A percentile compares a stretch with the other conserved stretches of the same genome.
Conservation (phyloP, 768 basidiomycete genomes). For the Hygrocybe punicea region DNA sequence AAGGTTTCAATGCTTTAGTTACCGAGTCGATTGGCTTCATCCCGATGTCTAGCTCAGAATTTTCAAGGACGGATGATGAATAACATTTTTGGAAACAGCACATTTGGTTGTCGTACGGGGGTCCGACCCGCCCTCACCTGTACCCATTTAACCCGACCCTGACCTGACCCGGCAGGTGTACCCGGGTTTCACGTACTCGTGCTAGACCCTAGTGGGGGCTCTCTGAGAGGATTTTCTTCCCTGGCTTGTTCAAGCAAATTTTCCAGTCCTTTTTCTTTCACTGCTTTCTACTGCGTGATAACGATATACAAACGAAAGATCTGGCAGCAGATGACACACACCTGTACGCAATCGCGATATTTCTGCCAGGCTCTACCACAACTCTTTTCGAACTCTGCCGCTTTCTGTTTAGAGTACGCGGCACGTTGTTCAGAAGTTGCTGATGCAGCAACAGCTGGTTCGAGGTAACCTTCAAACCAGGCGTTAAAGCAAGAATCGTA, state of each 20-base stretch:
- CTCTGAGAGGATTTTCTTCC: conserved; percentile 73
- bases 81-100: no score
- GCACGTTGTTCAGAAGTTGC: conserved; percentile 45
- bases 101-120: no score
- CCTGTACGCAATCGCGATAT: conserved; percentile 83
- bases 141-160: no score
- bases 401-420: conserved; percentile 70
- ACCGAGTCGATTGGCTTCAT: no score
- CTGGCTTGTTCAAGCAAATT: conserved; percentile 75
- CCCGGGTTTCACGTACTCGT: no score
- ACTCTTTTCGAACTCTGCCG: conserved; percentile 80
- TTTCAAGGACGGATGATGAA: no score
- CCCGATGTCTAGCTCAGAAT: no score
- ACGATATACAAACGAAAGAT: not conserved
- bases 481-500: conserved; percentile 97
- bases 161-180: no score
- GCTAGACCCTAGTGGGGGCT: no score
- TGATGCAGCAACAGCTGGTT: conserved; percentile 59
- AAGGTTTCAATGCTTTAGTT: no score
- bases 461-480: conserved; percentile 96
- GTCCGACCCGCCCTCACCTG: no score
- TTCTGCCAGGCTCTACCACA: conserved; percentile 81
- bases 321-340: conserved; percentile 35
- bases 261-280: conserved; percentile 73
- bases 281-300: conserved; percentile 58